phyloP scores from a whole-genome alignment of 2,329 filamentous ascomycete genomes.

The Colletotrichum tropicale region DNA sequence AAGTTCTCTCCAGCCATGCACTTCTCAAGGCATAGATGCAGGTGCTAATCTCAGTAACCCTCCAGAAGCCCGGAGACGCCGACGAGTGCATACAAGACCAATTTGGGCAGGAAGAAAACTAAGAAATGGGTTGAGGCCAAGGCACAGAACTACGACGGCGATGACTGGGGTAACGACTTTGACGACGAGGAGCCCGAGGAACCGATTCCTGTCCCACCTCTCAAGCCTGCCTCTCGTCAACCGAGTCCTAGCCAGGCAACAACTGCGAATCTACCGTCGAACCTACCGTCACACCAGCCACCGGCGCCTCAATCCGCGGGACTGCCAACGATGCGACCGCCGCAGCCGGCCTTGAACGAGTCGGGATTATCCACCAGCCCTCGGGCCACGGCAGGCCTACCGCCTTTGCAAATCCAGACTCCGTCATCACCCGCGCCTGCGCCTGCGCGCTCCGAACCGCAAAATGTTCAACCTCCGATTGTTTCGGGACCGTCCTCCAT shows the following conservation, averaged over 20 bases:
- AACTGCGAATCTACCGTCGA: constrained; percentile 14
- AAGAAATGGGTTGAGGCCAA: constrained; percentile 96
- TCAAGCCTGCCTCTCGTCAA: constrained; percentile 10
- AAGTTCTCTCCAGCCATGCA: background rate
- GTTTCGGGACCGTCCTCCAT: constrained; percentile 4
- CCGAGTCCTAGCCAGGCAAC: constrained; percentile 42
- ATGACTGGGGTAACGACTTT: constrained; percentile 84
- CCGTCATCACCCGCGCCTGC: constrained; percentile 14
- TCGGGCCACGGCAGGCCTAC: constrained; percentile 30
- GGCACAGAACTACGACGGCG: constrained; percentile 84
- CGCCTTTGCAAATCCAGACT: constrained; percentile 34
- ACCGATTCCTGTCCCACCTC: constrained; percentile 38
- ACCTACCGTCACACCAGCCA: constrained; percentile 24
- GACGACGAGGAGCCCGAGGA: constrained; percentile 52
- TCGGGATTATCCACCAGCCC: constrained; percentile 22
- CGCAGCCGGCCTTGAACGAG: background rate
- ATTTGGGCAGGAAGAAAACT: constrained; percentile 88
- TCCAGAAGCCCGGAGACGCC: constrained; percentile 21
- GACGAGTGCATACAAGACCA: constrained; percentile 69
- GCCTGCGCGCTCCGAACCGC: background rate
- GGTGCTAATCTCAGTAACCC: background rate
- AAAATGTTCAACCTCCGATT: background rate
- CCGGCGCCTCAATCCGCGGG: constrained; percentile 22
- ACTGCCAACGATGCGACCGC: constrained; percentile 28
- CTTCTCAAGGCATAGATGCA: background rate